Evolutionary conservation across 2,329 filamentous ascomycete species (phyloP).

Genomic region (Hypoxylon sp.): DNA sequence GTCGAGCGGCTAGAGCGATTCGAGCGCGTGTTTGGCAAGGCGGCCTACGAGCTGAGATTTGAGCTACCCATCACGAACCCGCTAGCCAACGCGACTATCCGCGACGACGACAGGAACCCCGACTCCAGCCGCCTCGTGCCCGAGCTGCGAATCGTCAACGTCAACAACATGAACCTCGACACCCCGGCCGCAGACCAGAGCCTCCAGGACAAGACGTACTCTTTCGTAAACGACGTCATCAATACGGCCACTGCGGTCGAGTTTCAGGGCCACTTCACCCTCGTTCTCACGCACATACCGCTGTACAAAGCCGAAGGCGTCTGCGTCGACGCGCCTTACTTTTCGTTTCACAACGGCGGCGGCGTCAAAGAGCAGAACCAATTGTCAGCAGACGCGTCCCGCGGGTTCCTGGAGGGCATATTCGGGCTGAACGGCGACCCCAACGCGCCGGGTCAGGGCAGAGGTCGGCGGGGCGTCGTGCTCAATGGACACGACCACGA

Average conservation of each 20-base stretch:
- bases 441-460: constrained; percentile 68
- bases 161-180: constrained; percentile 96
- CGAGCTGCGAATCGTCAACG: constrained; percentile 82
- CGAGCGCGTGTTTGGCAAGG: constrained; percentile 84
- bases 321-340: constrained; percentile 86
- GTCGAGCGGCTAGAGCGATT: constrained; percentile 81
- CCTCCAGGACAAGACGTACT: constrained; percentile 81
- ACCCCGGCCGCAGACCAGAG: constrained; percentile 75
- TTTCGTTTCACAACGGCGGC: constrained; percentile 79
- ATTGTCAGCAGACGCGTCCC: constrained; percentile 77
- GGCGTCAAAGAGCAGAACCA: constrained; percentile 93
- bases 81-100: constrained; percentile 55
- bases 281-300: constrained; percentile 92
- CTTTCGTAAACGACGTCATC: constrained; percentile 79
- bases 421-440: constrained; percentile 78
- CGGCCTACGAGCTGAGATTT: constrained; percentile 90
- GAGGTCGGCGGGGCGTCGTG: constrained; percentile 79
- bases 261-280: constrained; percentile 75
- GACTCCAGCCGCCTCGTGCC: constrained; percentile 65
- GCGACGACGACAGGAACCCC: constrained; percentile 57
- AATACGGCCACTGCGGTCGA: constrained; percentile 70
- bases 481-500: constrained; percentile 96
- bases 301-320: constrained; percentile 84
- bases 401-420: constrained; percentile 83
- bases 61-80: constrained; percentile 63